phyloP scores from a whole-genome alignment of 768 basidiomycete species.

The Lactarius hatsudake region DNA sequence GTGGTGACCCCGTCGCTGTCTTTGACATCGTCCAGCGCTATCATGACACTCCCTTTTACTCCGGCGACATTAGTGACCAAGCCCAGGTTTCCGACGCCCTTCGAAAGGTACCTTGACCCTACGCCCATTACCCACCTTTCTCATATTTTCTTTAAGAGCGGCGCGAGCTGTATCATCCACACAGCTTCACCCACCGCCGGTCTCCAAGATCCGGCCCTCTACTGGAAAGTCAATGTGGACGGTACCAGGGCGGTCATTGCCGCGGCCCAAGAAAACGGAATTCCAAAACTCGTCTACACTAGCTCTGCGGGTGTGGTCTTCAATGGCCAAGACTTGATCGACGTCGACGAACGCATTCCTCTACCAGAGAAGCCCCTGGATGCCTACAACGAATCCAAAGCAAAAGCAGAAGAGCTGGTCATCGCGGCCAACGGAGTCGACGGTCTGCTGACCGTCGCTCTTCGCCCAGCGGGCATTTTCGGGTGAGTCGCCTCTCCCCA shows the following conservation, averaged over 20 bases:
- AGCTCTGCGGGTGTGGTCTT: slow-evolving; percentile 90
- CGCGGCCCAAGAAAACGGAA: slow-evolving; percentile 67
- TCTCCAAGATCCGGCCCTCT: slow-evolving; percentile 63
- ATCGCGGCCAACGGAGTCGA: slow-evolving; percentile 82
- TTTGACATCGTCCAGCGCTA: slow-evolving; percentile 93
- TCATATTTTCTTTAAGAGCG: slow-evolving; percentile 47
- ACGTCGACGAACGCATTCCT: slow-evolving; percentile 84
- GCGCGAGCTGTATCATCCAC: slow-evolving; percentile 90
- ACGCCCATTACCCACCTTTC: background rate
- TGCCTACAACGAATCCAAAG: slow-evolving; percentile 94
- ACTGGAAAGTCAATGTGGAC: slow-evolving; percentile 91
- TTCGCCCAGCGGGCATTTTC: slow-evolving; percentile 93
- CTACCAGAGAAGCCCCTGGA: slow-evolving; percentile 75
- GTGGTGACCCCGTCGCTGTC: slow-evolving; percentile 78
- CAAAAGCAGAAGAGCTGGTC: slow-evolving; percentile 79
- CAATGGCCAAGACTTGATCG: slow-evolving; percentile 74
- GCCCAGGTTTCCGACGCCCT: slow-evolving; percentile 70
- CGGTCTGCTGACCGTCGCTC: slow-evolving; percentile 82
- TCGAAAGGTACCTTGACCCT: slow-evolving; percentile 51
- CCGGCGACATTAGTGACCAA: slow-evolving; percentile 84
- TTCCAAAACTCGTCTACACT: slow-evolving; percentile 90
- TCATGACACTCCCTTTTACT: slow-evolving; percentile 82
- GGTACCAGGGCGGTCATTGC: slow-evolving; percentile 85
- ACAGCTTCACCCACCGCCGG: slow-evolving; percentile 85
- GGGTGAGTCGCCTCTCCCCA: slow-evolving; percentile 52